Base-by-base conservation (phyloP, 148 eudicot species). In the Chenopodium quinoa region DNA sequence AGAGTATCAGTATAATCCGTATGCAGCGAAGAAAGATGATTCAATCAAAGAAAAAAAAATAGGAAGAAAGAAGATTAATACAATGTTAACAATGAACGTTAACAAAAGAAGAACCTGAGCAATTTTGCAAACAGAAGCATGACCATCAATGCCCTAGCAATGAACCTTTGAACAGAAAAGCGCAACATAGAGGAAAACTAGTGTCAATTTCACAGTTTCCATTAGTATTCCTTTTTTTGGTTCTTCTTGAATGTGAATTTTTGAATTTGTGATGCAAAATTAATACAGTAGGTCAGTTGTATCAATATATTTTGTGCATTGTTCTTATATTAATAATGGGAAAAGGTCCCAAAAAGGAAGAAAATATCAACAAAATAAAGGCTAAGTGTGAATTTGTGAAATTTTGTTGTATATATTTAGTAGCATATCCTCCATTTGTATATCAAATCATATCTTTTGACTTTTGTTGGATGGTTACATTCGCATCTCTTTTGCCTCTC, bases 131-230 rank as follows among this genome's bases (percentile, higher is more conserved):
- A 87, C 60, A 14, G 87, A 78, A 60, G 80, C 67, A 85, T 93
- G 97, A 0, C 94, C 97, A 84, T 90, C 92, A 50, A 78, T 48
- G 22, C 94, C 97, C 97, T 94, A 93, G 4, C 90, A 87, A 76
- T 82, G 80, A 83, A 85, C 84, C 19, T 75, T 81, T 47, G 84
- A 76, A 31, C 40, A 79, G 47, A 83, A 70, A 69, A 75, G 60
- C 20, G 46, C 82, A 2, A 83, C 25, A 3, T 69, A 75, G 56
- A 83, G 17, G 71, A 32, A 68, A 29, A 52, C 71, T 27, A 83
- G 2, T 19, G 7, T 22, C 20, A 83, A n/a, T 27, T 31, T 69
- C 29, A 69, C 16, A 75, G 46, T 44, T 58, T 2, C 22, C 77
- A 83, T 75, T 19, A 48, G 6, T 23, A 22, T 14, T 75, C 14